Evolutionary conservation across 805 yeast species (phyloP).

Genomic region (Tanozyma kutaoensis): DNA sequence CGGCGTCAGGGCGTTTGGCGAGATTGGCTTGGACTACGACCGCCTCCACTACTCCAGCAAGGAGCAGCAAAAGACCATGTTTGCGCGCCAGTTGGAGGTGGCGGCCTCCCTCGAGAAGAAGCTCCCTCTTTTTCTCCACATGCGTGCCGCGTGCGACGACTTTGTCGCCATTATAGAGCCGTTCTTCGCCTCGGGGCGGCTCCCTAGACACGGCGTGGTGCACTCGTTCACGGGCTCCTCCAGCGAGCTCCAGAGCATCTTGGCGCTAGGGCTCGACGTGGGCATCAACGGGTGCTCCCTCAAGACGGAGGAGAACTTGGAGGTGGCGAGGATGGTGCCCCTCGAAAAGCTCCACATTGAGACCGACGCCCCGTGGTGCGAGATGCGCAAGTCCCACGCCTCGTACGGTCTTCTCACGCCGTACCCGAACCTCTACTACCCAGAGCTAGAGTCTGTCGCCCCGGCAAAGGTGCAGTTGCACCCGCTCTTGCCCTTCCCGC

Average conservation of each 20-base stretch:
- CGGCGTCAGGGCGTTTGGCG: slow-evolving; percentile 84
- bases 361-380: slow-evolving; percentile 99
- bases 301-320: slow-evolving; percentile 60
- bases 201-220: slow-evolving; percentile 55
- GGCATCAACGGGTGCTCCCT: slow-evolving; percentile 93
- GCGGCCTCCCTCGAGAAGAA: slow-evolving; percentile 27
- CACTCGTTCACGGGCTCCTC: slow-evolving; percentile 88
- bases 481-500: slow-evolving; percentile 45
- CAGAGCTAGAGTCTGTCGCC: slow-evolving; percentile 10
- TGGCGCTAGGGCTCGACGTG: slow-evolving; percentile 50
- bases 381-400: slow-evolving; percentile 72
- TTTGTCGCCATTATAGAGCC: slow-evolving; percentile 55
- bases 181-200: slow-evolving; percentile 32
- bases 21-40: slow-evolving; percentile 91
- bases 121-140: slow-evolving; percentile 79
- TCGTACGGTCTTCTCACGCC: slow-evolving; percentile 43
- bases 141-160: slow-evolving; percentile 78
- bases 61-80: slow-evolving; percentile 54
- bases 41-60: slow-evolving; percentile 64
- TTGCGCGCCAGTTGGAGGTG: slow-evolving; percentile 60
- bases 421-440: slow-evolving; percentile 47
- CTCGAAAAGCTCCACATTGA: slow-evolving; percentile 62
- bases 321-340: slow-evolving; percentile 59
- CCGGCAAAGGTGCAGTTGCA: slow-evolving; percentile 14
- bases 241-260: slow-evolving; percentile 45